Evolutionary conservation across 139 green algal genomes (phyloP).

Genomic region (Haematococcus lacustris): DNA sequence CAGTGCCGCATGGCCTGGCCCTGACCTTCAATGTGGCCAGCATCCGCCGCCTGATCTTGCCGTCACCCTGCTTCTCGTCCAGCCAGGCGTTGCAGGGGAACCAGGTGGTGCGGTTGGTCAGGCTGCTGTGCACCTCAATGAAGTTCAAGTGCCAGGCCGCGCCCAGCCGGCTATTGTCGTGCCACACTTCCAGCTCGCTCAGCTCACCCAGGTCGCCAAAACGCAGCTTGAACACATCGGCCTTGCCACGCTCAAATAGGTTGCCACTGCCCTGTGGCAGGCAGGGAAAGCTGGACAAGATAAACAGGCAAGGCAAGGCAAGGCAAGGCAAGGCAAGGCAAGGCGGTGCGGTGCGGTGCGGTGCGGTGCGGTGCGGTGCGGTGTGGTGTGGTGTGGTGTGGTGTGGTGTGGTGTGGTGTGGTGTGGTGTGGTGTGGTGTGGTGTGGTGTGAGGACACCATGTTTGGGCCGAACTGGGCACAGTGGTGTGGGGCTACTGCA

Average conservation of each 20-base stretch:
- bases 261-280: conserved; percentile 25
- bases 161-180: conserved; percentile 29
- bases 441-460: too few relatives aligned
- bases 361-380: too few relatives aligned
- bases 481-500: too few relatives aligned
- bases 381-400: too few relatives aligned
- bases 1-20: too few relatives aligned
- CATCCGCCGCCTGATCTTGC: conserved; percentile 21
- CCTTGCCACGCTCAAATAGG: conserved; percentile 34
- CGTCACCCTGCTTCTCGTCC: conserved; percentile 33
- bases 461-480: too few relatives aligned
- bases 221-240: conserved; percentile 28
- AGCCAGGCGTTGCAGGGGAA: conserved; percentile 50
- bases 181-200: conserved; percentile 34
- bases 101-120: background rate
- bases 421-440: too few relatives aligned
- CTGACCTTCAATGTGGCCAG: conserved; percentile 14
- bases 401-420: too few relatives aligned
- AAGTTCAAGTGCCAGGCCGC: conserved; percentile 56
- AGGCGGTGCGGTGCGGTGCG: too few relatives aligned
- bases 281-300: too few relatives aligned
- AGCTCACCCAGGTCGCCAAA: conserved; percentile 35
- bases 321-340: too few relatives aligned
- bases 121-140: conserved; percentile 43
- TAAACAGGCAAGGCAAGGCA: too few relatives aligned